Evolutionary conservation across 1,284 basidiomycete genomes (phyloP).

Genomic region (Abortiporus biennis): DNA sequence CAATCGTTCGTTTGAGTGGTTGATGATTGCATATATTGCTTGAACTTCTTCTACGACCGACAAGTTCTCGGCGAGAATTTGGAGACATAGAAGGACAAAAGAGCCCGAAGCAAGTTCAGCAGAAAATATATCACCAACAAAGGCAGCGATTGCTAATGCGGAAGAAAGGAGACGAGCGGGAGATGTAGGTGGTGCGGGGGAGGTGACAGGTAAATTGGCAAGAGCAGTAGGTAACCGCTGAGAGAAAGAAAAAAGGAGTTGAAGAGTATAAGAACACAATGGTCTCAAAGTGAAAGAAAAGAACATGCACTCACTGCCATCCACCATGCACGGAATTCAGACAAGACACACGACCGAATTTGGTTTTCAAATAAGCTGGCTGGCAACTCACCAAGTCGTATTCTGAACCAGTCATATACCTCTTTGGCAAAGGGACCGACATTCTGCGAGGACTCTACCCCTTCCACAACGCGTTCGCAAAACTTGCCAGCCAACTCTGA

Average conservation of each 20-base stretch:
- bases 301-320: conserved; percentile 22
- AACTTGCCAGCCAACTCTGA: conserved; percentile 16
- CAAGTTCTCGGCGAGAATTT: conserved; percentile 21
- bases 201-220: conserved; percentile 8
- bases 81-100: conserved; percentile 21
- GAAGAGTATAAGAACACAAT: conserved; percentile 1
- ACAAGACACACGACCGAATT: conserved; percentile 22
- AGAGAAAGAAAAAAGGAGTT: not conserved
- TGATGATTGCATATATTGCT: conserved; percentile 22
- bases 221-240: conserved; percentile 11
- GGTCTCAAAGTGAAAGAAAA: not conserved
- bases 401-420: conserved; percentile 20
- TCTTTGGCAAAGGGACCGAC: conserved; percentile 25
- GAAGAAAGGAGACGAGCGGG: conserved; percentile 17
- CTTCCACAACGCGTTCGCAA: conserved; percentile 15
- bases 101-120: conserved; percentile 17
- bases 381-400: conserved; percentile 13
- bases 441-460: conserved; percentile 1
- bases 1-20: conserved; percentile 13
- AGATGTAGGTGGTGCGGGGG: conserved; percentile 8
- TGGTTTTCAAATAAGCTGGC: conserved; percentile 23
- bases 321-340: conserved; percentile 29
- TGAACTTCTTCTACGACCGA: conserved; percentile 25
- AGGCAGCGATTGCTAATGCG: conserved; percentile 22
- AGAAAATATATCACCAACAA: conserved; percentile 29